Evolutionary conservation across 768 basidiomycete genomes (phyloP).

Genomic region (Russula emetica): DNA sequence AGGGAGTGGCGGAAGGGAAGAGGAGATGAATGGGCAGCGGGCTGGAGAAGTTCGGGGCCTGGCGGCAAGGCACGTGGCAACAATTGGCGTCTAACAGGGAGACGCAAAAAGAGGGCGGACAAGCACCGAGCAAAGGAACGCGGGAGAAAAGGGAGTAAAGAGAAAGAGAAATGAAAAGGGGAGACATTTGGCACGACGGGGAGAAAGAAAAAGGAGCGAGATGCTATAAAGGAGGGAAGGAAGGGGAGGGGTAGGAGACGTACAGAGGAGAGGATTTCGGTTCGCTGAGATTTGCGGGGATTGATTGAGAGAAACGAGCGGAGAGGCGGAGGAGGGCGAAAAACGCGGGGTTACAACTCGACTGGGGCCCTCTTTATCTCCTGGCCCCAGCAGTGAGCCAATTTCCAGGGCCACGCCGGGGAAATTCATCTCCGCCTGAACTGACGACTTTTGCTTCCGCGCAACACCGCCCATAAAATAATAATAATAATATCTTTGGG

Average conservation of each 20-base stretch:
- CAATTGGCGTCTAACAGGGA: constrained; percentile 15
- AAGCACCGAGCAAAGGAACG: constrained; percentile 22
- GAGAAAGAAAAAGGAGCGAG: constrained; percentile 1
- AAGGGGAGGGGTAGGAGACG: constrained; percentile 12
- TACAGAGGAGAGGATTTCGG: constrained; percentile 24
- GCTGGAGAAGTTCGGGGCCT: constrained; percentile 19
- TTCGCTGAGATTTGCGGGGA: constrained; percentile 29
- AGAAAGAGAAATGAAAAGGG: not conserved
- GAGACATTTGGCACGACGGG: not conserved
- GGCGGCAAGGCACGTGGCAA: constrained; percentile 24
- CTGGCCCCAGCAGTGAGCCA: not conserved
- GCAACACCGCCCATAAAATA: constrained; percentile 4
- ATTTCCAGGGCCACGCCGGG: not conserved
- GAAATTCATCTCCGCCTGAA: constrained; percentile 16
- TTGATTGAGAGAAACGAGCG: constrained; percentile 25
- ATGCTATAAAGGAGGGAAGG: not conserved
- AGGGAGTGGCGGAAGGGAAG: constrained; percentile 27
- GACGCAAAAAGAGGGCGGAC: constrained; percentile 6
- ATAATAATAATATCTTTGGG: not conserved
- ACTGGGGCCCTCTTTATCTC: constrained; percentile 26
- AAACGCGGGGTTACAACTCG: constrained; percentile 29
- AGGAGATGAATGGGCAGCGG: constrained; percentile 25
- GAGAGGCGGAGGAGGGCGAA: constrained; percentile 28
- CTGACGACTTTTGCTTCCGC: not conserved
- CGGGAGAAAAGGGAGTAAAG: not conserved